These are phyloP conservation scores for Eucalyptus globulus DNA, from an alignment of 345 rosid species.

Conservation along the genomic window DNA sequence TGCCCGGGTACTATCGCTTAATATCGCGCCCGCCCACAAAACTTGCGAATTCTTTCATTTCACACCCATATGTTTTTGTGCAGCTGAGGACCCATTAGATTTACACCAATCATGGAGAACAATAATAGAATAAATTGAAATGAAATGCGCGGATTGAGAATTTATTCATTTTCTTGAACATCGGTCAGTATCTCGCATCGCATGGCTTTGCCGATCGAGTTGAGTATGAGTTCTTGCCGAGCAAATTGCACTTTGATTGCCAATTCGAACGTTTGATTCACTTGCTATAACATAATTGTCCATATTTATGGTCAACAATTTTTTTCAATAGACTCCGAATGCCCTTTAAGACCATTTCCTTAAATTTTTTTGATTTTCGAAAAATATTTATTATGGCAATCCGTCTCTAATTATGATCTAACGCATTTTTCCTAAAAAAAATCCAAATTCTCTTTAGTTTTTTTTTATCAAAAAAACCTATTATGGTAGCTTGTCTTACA, in stretches of 20 bases:
- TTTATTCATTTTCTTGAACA: not conserved
- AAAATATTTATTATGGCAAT: not conserved
- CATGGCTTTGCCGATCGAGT: not conserved
- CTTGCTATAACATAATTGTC: not conserved
- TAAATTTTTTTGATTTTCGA: too few species aligned
- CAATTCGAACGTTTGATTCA: not conserved
- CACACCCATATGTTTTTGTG: not conserved
- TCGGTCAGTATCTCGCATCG: not conserved
- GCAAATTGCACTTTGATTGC: not conserved
- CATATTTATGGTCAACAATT: fast-evolving
- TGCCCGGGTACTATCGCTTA: not conserved
- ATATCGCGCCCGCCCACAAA: not conserved
- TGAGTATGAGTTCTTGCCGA: not conserved
- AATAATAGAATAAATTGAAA: not conserved
- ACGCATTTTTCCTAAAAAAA: not conserved
- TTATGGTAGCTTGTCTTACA: not conserved
- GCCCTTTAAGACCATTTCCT: not conserved
- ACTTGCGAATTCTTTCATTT: not conserved
- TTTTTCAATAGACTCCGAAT: not conserved
- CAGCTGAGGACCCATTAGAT: not conserved
- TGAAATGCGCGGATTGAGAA: not conserved
- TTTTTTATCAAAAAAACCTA: not conserved
- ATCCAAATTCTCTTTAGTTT: not conserved
- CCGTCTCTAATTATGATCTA: not conserved
- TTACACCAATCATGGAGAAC: not conserved